A percentile compares a stretch with the other conserved stretches of the same genome.
phyloP scores from a whole-genome alignment of 148 eudicot species.

The Heliosperma pusillum region DNA sequence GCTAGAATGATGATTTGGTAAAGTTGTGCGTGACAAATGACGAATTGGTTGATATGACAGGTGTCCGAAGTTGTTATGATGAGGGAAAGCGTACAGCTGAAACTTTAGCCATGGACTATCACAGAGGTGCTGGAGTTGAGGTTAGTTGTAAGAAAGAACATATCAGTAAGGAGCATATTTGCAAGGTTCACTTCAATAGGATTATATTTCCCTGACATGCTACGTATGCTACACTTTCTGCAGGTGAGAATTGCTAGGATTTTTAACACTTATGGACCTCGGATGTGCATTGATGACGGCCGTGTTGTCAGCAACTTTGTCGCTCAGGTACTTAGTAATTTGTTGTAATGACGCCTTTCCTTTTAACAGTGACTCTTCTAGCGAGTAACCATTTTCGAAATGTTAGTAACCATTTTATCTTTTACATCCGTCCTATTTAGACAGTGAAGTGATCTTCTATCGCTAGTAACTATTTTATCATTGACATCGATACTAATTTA shows the following conservation, averaged over 20 bases:
- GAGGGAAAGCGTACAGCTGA: constrained; percentile 98
- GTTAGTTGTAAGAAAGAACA: constrained; percentile 29
- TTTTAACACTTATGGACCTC: constrained; percentile 94
- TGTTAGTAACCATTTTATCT: not conserved
- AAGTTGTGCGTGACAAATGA: not conserved
- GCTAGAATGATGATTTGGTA: not conserved
- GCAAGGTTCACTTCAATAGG: not conserved
- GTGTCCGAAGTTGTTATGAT: constrained; percentile 97
- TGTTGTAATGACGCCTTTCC: not conserved
- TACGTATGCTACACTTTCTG: not conserved
- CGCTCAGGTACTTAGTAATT: constrained; percentile 62
- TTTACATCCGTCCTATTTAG: not conserved
- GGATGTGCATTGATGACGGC: constrained; percentile 99
- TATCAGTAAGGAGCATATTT: not conserved
- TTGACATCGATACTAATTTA: too few species aligned
- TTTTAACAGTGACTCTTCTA: not conserved
- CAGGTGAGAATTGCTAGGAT: constrained; percentile 99
- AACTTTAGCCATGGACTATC: constrained; percentile 97
- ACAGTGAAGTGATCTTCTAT: not conserved
- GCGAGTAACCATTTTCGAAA: not conserved
- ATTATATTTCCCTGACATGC: not conserved
- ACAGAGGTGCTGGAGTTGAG: constrained; percentile 97
- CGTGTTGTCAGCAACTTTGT: constrained; percentile 99
- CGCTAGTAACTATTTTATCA: too few species aligned
- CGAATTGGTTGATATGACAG: constrained; percentile 38